A percentile compares a stretch with the other conserved stretches of the same genome.
Conservation (phyloP, 169 alveolate species). For the Babesia ovata region DNA sequence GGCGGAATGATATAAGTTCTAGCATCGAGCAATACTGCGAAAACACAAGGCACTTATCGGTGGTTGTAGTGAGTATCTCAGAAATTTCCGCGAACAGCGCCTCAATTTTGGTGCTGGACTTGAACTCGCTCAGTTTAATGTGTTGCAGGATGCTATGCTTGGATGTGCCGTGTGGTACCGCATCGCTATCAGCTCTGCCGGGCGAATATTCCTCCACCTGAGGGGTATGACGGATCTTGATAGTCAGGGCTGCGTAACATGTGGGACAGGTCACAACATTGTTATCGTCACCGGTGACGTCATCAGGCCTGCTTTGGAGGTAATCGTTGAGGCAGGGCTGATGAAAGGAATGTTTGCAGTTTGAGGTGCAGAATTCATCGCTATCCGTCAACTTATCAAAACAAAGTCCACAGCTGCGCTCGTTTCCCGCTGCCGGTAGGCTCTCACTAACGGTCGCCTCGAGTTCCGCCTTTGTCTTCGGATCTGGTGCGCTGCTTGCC, state of each 20-base stretch:
- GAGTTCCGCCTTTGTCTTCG: slow-evolving; percentile 62
- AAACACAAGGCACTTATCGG: slow-evolving; percentile 84
- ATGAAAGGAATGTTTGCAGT: slow-evolving; percentile 86
- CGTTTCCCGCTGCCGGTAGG: slow-evolving; percentile 68
- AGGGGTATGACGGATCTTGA: slow-evolving; percentile 44
- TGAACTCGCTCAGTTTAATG: slow-evolving; percentile 75
- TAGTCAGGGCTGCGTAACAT: slow-evolving; percentile 80
- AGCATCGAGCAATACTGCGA: slow-evolving; percentile 88
- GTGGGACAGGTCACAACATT: slow-evolving; percentile 78
- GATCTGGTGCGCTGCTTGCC: slow-evolving; percentile 53
- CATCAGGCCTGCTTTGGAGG: slow-evolving; percentile 79
- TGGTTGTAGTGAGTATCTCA: slow-evolving; percentile 57
- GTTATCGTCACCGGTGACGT: slow-evolving; percentile 23
- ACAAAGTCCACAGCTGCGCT: slow-evolving; percentile 75
- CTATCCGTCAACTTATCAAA: slow-evolving; percentile 65
- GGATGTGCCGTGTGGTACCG: slow-evolving; percentile 45
- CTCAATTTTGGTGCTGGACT: slow-evolving; percentile 79
- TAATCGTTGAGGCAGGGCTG: slow-evolving; percentile 79
- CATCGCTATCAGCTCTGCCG: neutral
- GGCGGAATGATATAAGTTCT: slow-evolving; percentile 79
- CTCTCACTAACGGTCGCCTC: slow-evolving; percentile 56
- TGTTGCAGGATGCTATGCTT: slow-evolving; percentile 72
- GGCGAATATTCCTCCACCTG: slow-evolving; percentile 25
- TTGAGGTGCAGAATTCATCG: slow-evolving; percentile 71
- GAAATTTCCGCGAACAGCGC: slow-evolving; percentile 80